Base-by-base conservation (phyloP, 345 rosid species). In the Abelmoschus esculentus region DNA sequence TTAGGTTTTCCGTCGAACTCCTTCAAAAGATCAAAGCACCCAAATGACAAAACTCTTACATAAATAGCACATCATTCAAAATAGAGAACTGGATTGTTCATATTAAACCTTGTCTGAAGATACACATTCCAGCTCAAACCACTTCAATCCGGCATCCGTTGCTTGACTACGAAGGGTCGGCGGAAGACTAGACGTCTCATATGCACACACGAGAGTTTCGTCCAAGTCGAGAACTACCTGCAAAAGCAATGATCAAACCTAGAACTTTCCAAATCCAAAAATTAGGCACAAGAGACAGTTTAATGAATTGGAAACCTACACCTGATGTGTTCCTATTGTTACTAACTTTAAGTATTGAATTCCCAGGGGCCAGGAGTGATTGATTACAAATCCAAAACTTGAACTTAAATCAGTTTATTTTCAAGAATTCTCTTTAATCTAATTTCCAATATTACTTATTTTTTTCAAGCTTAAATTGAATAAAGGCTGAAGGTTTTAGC, bases 151-250 rank as follows among this genome's bases (percentile, higher is more conserved):
- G 6, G 90, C 86, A 73, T 87, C 95, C 9, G 75, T 80, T 36
- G 97, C 98, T 83, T 86, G 90, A 71, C 71, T 80, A 2, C 88
- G 87, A 9, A 89, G 75, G 61, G 80, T 34, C 73, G 78, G 78
- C 54, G 99, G 96, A 60, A 96, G 75, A 75, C 91, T 90, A 6
- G 92, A 86, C 0, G 91, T 85, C 85, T 96, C 99, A 11, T 89
- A 96, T 1, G 99, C 96, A 63, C 98, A 90, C 34, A 96, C 91
- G 60, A 96, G 83, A 42, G 98, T 96, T 79, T 96, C 99, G 75
- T 96, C 99, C 84, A 96, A 85, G 75, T 96, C 99, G 10, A 96
- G 90, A 79, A 96, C 99, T 47, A 96, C 98, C 99, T 96, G 83
- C 70, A 82, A 42, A 28, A 29, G 44, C 52, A 47, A 31, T 13